phyloP scores from a whole-genome alignment of 2,329 filamentous ascomycete genomes.

The Allantophomopsis lycopodina region DNA sequence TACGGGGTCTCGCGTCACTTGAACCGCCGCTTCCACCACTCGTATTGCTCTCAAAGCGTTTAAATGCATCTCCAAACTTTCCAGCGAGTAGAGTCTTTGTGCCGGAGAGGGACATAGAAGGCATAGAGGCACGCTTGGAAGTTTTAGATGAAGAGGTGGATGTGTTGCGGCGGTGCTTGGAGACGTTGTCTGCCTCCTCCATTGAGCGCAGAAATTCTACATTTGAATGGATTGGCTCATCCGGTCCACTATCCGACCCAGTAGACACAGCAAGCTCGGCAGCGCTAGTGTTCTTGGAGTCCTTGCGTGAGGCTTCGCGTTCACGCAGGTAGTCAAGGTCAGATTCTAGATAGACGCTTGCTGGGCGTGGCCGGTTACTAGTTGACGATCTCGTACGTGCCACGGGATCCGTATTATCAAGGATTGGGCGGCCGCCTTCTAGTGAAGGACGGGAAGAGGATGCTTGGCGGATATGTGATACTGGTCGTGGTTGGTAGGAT shows the following conservation, averaged over 20 bases:
- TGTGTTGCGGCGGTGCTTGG: constrained; percentile 33
- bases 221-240: constrained; percentile 60
- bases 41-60: constrained; percentile 61
- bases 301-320: constrained; percentile 38
- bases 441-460: constrained; percentile 53
- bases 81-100: constrained; percentile 76
- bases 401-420: constrained; percentile 45
- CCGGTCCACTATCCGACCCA: constrained; percentile 29
- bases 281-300: constrained; percentile 1
- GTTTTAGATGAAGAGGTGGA: constrained; percentile 31
- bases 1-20: constrained; percentile 23
- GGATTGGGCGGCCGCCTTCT: constrained; percentile 52
- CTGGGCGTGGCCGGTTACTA: constrained; percentile 54
- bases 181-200: constrained; percentile 47
- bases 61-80: constrained; percentile 88
- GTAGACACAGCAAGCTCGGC: constrained; percentile 8
- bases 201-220: constrained; percentile 71
- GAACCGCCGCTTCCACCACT: constrained; percentile 18
- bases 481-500: constrained; percentile 20
- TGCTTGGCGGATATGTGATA: constrained; percentile 23
- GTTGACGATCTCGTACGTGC: constrained; percentile 53
- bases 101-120: constrained; percentile 51
- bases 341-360: constrained; percentile 72
- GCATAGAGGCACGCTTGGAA: constrained; percentile 62
- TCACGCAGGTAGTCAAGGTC: constrained; percentile 75